Conservation (phyloP, 2,329 filamentous ascomycete species). For the Dothidotthia symphoricarpi region DNA sequence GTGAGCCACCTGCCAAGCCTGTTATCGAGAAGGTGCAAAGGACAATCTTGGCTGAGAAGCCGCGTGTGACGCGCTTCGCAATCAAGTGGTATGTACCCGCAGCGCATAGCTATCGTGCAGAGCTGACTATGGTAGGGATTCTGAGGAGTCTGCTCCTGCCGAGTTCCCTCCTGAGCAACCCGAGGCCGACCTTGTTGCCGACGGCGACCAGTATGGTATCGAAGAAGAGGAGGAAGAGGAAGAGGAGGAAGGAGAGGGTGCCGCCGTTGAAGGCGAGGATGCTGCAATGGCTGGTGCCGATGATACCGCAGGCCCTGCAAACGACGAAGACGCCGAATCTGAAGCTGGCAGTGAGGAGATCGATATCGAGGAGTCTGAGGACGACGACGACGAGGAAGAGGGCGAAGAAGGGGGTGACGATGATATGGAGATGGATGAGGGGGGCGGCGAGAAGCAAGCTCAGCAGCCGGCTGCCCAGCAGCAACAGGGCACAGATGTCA, state of each 20-base stretch:
- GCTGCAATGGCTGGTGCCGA: constrained; percentile 74
- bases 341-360: constrained; percentile 78
- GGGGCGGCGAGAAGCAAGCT: constrained; percentile 43
- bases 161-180: constrained; percentile 98
- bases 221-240: constrained; percentile 76
- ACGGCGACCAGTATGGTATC: constrained; percentile 80
- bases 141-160: constrained; percentile 91
- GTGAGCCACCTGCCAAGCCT: constrained; percentile 88
- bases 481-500: constrained; percentile 37
- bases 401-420: constrained; percentile 57
- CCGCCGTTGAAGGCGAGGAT: constrained; percentile 58
- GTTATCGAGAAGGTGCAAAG: constrained; percentile 88
- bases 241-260: constrained; percentile 61
- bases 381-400: constrained; percentile 68
- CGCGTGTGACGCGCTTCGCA: constrained; percentile 91
- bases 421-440: constrained; percentile 59
- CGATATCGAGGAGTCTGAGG: constrained; percentile 72
- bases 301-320: constrained; percentile 49
- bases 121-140: constrained; percentile 67
- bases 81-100: constrained; percentile 81
- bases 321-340: constrained; percentile 66
- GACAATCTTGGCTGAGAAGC: constrained; percentile 95
- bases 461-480: constrained; percentile 23
- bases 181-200: constrained; percentile 86
- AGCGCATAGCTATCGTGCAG: background rate